Conservation (phyloP, 441 rosid species). For the Eruca vesicaria region DNA sequence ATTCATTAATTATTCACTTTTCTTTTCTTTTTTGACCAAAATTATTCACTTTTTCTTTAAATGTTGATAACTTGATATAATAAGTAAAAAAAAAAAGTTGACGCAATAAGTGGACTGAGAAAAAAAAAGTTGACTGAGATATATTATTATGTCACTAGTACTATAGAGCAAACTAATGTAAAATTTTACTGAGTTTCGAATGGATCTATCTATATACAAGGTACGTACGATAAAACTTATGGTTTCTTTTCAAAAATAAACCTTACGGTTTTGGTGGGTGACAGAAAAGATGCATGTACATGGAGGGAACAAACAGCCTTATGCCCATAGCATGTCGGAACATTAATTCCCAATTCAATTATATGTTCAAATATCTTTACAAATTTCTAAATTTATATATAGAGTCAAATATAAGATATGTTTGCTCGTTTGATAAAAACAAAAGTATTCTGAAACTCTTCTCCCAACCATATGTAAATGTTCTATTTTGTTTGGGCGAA, state of each 20-base stretch:
- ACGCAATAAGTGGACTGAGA: too few relatives aligned
- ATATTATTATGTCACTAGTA: too few relatives aligned
- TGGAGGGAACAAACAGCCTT: slow-evolving; percentile 13
- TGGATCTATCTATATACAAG: background rate
- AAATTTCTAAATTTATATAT: background rate
- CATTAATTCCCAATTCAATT: slow-evolving; percentile 3
- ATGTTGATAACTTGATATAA: too few relatives aligned
- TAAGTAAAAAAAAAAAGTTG: too few relatives aligned
- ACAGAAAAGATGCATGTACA: slow-evolving; percentile 17
- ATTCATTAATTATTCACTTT: too few relatives aligned
- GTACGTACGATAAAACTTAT: background rate
- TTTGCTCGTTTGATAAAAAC: background rate
- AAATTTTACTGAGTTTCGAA: background rate
- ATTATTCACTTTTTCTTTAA: too few relatives aligned
- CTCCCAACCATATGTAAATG: slow-evolving; percentile 24
- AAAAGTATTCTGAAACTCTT: background rate
- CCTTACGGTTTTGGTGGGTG: slow-evolving; percentile 14
- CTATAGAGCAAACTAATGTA: background rate
- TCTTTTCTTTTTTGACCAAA: too few relatives aligned
- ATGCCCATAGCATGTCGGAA: slow-evolving; percentile 29
- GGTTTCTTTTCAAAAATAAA: too few relatives aligned
- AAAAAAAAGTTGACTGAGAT: too few relatives aligned
- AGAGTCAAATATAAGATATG: background rate
- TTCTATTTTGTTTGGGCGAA: background rate
- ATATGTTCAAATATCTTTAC: background rate